These are phyloP conservation scores for Aegle marmelos DNA, from an alignment of 345 rosid species.

Conservation along the genomic window DNA sequence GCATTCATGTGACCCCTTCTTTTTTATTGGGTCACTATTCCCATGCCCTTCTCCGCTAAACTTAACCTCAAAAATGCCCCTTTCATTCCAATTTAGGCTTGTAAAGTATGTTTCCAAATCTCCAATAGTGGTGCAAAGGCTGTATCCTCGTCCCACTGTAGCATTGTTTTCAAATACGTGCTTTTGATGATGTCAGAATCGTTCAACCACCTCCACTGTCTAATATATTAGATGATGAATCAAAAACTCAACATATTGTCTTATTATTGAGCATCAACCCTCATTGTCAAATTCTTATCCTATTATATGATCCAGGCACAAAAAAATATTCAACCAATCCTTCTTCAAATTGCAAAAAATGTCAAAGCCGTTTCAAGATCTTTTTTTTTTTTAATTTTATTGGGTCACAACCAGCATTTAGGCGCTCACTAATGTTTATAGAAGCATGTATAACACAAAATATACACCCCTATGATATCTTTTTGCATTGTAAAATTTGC, in stretches of 20 bases:
- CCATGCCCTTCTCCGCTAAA: neutral
- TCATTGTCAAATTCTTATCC: neutral
- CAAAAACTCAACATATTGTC: no score
- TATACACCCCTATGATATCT: no score
- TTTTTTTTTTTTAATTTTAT: no score
- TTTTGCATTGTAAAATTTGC: no score
- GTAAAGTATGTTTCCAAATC: neutral
- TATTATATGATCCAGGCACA: neutral
- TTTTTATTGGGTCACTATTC: neutral
- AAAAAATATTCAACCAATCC: neutral
- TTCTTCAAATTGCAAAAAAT: neutral
- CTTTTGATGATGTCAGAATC: neutral
- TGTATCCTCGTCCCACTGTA: no score
- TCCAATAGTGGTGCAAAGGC: neutral
- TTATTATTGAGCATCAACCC: neutral
- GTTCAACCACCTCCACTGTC: neutral
- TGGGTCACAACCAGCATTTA: neutral
- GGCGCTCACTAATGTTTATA: no score
- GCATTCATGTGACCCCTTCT: neutral
- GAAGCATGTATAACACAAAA: no score
- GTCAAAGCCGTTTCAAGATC: no score
- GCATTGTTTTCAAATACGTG: neutral
- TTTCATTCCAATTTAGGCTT: neutral
- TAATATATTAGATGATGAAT: neutral
- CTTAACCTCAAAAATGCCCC: conserved; percentile 6